These are phyloP conservation scores for Pseudophaeomoniella oleicola DNA, from an alignment of 2,329 filamentous ascomycete genomes.

Conservation along the genomic window DNA sequence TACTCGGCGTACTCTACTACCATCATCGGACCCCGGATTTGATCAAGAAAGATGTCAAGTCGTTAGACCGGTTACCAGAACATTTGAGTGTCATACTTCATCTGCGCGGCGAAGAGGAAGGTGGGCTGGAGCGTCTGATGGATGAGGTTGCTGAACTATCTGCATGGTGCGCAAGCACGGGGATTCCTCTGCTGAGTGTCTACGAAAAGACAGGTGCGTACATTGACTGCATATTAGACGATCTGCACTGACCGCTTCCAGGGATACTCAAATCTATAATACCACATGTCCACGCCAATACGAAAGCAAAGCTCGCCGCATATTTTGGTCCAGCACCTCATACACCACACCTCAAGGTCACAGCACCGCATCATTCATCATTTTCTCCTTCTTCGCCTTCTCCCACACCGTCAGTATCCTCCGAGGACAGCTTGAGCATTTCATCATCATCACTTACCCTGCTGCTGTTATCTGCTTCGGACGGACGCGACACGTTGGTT, in stretches of 20 bases:
- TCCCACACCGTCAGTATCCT: constrained; percentile 11
- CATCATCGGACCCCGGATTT: constrained; percentile 91
- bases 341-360: constrained; percentile 57
- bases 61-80: constrained; percentile 58
- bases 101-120: constrained; percentile 53
- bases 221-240: constrained; percentile 2
- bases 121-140: constrained; percentile 68
- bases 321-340: constrained; percentile 63
- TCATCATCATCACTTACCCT: constrained; percentile 34
- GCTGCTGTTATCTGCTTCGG: constrained; percentile 71
- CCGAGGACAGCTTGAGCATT: constrained; percentile 7
- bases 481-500: constrained; percentile 85
- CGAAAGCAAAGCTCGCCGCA: constrained; percentile 63
- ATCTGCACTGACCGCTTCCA: constrained; percentile 1
- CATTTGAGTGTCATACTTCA: constrained; percentile 81
- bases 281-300: constrained; percentile 65
- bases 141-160: constrained; percentile 84
- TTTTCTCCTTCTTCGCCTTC: constrained; percentile 13
- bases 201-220: constrained; percentile 81
- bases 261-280: constrained; percentile 67
- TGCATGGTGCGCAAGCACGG: constrained; percentile 83
- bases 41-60: constrained; percentile 73
- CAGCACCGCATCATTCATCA: constrained; percentile 53
- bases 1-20: constrained; percentile 75
- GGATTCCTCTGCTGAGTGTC: constrained; percentile 73